Evolutionary conservation across 2,329 filamentous ascomycete species (phyloP).

Genomic region (Stachybotrys chlorohalonatus): DNA sequence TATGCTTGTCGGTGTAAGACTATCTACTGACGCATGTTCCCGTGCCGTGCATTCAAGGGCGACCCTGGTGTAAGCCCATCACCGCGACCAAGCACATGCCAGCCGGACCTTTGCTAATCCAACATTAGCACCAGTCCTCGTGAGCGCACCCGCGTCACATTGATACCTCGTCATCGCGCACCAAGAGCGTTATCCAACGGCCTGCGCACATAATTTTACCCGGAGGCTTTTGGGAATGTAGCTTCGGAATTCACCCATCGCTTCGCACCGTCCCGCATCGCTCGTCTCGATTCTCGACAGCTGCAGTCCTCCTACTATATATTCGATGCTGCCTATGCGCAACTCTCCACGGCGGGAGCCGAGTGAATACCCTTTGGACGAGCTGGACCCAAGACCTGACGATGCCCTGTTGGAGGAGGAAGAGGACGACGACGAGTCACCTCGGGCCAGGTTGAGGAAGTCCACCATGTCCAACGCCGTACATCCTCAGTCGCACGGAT

Average conservation of each 20-base stretch:
- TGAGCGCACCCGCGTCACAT: neutral
- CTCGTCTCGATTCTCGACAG: conserved; percentile 15
- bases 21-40: neutral
- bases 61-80: neutral
- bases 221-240: neutral
- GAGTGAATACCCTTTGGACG: conserved; percentile 28
- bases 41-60: neutral
- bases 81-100: neutral
- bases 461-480: conserved; percentile 3
- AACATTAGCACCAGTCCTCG: neutral
- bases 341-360: conserved; percentile 12
- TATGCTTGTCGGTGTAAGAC: too few relatives aligned
- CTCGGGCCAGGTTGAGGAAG: conserved; percentile 11
- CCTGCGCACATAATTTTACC: neutral
- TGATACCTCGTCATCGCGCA: too few relatives aligned
- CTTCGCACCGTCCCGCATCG: neutral
- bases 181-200: neutral
- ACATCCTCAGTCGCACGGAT: conserved; percentile 5
- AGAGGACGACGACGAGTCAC: neutral
- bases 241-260: neutral
- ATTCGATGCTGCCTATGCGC: conserved; percentile 14
- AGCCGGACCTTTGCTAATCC: neutral
- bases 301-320: conserved; percentile 1
- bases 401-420: conserved; percentile 13
- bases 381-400: conserved; percentile 27